A percentile compares a stretch with the other conserved stretches of the same genome.
Conservation (phyloP, 805 yeast species). For the Cyberlindnera subsufficiens region DNA sequence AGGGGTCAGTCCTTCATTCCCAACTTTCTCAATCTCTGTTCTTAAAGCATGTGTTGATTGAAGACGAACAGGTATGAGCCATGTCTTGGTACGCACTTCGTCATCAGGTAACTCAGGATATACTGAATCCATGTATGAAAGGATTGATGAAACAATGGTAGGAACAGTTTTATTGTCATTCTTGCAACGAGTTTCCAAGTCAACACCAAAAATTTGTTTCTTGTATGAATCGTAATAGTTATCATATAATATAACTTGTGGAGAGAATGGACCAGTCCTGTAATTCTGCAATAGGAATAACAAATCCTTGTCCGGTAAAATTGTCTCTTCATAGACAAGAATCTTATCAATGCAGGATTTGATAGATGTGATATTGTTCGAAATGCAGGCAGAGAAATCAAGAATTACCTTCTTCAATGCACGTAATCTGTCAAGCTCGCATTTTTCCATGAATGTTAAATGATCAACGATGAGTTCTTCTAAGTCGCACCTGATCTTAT, state of each 20-base stretch:
- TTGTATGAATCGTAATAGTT: conserved; percentile 67
- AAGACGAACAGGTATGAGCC: conserved; percentile 65
- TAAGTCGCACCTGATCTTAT: conserved; percentile 60
- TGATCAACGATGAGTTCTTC: conserved; percentile 74
- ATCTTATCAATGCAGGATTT: conserved; percentile 57
- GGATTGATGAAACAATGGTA: conserved; percentile 50
- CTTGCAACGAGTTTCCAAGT: conserved; percentile 62
- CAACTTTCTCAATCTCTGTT: conserved; percentile 44
- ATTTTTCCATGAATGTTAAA: conserved; percentile 69
- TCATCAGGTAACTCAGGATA: conserved; percentile 71
- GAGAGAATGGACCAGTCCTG: conserved; percentile 69
- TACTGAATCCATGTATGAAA: conserved; percentile 59
- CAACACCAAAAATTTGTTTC: conserved; percentile 77
- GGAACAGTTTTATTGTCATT: conserved; percentile 74
- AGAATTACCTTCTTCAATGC: conserved; percentile 72
- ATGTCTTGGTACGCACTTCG: conserved; percentile 56
- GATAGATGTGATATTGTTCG: conserved; percentile 53
- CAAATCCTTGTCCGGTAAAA: conserved; percentile 65
- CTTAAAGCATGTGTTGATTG: conserved; percentile 58
- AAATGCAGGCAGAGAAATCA: conserved; percentile 64
- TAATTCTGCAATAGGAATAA: conserved; percentile 60
- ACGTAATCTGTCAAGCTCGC: conserved; percentile 71
- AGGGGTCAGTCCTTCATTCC: conserved; percentile 34
- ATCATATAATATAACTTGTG: conserved; percentile 68
- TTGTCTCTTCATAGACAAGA: conserved; percentile 60